Percentiles rank a stretch among this genome's conserved stretches.
Conservation (phyloP, 169 alveolate species). For the Hammondia hammondi region DNA sequence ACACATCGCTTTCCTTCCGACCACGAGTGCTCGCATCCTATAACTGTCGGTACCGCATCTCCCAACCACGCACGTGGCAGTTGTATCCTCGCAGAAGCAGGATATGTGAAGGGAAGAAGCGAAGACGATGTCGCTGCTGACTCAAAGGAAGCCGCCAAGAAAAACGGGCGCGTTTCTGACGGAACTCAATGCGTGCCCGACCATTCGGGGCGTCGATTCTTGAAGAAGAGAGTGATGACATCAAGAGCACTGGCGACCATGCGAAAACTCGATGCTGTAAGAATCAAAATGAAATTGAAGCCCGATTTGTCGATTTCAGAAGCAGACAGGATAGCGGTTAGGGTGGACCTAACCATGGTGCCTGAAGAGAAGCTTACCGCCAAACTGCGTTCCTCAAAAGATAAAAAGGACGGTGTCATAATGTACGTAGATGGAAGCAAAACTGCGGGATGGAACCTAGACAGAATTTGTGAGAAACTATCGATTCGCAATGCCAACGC, state of each 20-base stretch:
- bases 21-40: neutral
- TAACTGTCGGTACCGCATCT: neutral
- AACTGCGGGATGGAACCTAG: slow-evolving; percentile 27
- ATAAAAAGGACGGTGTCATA: neutral
- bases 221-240: neutral
- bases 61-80: neutral
- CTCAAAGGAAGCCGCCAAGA: neutral
- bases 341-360: neutral
- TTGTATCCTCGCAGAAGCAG: neutral
- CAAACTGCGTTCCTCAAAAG: neutral
- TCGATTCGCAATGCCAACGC: slow-evolving; percentile 24
- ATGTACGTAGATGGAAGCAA: slow-evolving; percentile 13
- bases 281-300: neutral
- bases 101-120: neutral
- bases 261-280: neutral
- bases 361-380: neutral
- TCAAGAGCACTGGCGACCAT: neutral
- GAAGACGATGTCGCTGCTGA: neutral
- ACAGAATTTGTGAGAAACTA: neutral
- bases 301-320: slow-evolving; percentile 7
- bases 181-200: neutral
- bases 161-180: neutral
- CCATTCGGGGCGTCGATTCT: neutral
- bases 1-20: slow-evolving; percentile 4
- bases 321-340: neutral